phyloP scores from a whole-genome alignment of 1,284 basidiomycete genomes.

The Hypsizygus ulmarius region DNA sequence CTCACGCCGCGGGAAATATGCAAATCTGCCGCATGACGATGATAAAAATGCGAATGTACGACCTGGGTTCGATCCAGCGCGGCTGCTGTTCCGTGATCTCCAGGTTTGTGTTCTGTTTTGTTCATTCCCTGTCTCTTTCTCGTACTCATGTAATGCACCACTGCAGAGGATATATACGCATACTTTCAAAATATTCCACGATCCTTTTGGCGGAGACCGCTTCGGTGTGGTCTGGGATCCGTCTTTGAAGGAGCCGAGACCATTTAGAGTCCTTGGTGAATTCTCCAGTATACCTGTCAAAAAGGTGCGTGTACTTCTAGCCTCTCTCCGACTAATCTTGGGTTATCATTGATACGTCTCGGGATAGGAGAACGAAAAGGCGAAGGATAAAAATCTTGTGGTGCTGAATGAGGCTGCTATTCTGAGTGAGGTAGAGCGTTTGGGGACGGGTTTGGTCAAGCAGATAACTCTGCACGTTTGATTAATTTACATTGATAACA shows the following conservation, averaged over 20 bases:
- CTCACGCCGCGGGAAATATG: conserved; percentile 47
- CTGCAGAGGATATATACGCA: conserved; percentile 72
- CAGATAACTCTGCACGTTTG: conserved; percentile 37
- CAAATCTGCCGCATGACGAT: conserved; percentile 39
- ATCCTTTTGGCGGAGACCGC: conserved; percentile 74
- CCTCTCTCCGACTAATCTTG: too few relatives aligned
- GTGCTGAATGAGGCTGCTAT: conserved; percentile 70
- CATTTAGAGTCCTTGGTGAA: conserved; percentile 83
- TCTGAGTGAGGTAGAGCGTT: conserved; percentile 74
- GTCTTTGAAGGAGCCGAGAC: conserved; percentile 47
- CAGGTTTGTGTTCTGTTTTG: conserved; percentile 45
- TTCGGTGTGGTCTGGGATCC: conserved; percentile 92
- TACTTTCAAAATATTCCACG: conserved; percentile 83
- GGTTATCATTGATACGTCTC: conserved; percentile 2
- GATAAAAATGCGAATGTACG: conserved; percentile 32
- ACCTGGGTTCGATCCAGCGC: conserved; percentile 83
- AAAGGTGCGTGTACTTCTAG: conserved; percentile 23
- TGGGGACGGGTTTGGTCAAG: conserved; percentile 73
- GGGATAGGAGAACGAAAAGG: conserved; percentile 37
- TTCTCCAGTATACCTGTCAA: conserved; percentile 67
- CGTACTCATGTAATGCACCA: not conserved
- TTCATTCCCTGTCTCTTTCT: not conserved
- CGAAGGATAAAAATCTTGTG: conserved; percentile 64
- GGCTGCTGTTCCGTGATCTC: conserved; percentile 67
- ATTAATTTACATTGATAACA: not conserved